phyloP scores from a whole-genome alignment of 2,329 filamentous ascomycete genomes.

The Canariomyces notabilis region DNA sequence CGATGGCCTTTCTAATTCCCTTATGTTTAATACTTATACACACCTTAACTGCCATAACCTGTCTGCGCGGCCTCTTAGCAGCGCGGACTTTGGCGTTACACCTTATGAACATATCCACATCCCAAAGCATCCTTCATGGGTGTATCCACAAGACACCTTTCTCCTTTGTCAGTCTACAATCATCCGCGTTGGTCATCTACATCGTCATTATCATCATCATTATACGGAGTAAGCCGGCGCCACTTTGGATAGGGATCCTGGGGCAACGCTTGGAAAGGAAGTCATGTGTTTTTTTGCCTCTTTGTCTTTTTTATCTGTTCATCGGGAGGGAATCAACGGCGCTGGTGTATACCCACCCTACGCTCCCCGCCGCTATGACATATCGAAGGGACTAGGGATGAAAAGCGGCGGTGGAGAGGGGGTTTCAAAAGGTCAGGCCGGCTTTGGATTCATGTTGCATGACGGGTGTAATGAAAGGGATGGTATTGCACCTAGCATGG shows the following conservation, averaged over 20 bases:
- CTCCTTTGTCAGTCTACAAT: slow-evolving; percentile 1
- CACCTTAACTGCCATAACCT: not conserved
- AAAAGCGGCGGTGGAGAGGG: too few species aligned
- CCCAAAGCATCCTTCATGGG: not conserved
- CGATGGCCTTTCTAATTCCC: slow-evolving; percentile 5
- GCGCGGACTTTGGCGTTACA: not conserved
- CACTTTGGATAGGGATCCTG: not conserved
- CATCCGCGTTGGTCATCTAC: not conserved
- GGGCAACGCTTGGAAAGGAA: not conserved
- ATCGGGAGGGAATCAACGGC: not conserved
- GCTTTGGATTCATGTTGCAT: too few species aligned
- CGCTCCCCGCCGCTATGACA: not conserved
- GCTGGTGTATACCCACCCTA: not conserved
- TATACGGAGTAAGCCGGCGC: slow-evolving; percentile 9
- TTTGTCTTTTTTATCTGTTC: not conserved
- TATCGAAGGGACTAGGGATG: not conserved
- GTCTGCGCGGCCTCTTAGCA: not conserved
- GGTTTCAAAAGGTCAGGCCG: too few species aligned
- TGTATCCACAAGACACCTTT: not conserved
- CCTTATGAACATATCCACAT: not conserved
- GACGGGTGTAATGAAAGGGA: too few species aligned
- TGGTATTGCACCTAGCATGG: too few species aligned
- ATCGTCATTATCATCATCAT: slow-evolving; percentile 6
- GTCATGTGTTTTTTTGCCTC: too few species aligned
- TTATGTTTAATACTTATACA: slow-evolving; percentile 8